Evolutionary conservation across 2,329 filamentous ascomycete species (phyloP).

Genomic region (Triangularia verruculosa): DNA sequence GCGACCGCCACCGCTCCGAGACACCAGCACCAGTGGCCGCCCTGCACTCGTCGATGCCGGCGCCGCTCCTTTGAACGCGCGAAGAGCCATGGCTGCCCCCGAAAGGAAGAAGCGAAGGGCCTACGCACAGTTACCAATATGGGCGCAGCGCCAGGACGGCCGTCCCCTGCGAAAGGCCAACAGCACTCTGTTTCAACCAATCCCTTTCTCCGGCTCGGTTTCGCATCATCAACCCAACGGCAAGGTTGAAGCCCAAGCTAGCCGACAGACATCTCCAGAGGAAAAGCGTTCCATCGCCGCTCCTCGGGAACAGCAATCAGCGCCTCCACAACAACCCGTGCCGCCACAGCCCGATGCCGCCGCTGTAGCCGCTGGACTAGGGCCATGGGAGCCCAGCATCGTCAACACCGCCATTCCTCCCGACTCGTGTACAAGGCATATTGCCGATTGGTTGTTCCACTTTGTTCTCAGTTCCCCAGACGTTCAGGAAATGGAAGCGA

Average conservation of each 20-base stretch:
- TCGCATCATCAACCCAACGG: slow-evolving; percentile 38
- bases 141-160: slow-evolving; percentile 45
- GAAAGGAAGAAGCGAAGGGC: slow-evolving; percentile 39
- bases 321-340: slow-evolving; percentile 26
- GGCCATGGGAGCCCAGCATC: slow-evolving; percentile 65
- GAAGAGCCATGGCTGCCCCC: slow-evolving; percentile 5
- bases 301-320: slow-evolving; percentile 21
- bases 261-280: slow-evolving; percentile 49
- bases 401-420: slow-evolving; percentile 66
- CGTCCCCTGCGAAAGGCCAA: slow-evolving; percentile 43
- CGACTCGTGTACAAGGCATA: slow-evolving; percentile 68
- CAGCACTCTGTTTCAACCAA: slow-evolving; percentile 43
- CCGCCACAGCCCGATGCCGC: slow-evolving; percentile 16
- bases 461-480: slow-evolving; percentile 68
- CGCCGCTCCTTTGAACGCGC: slow-evolving; percentile 28
- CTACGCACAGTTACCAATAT: slow-evolving; percentile 43
- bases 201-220: slow-evolving; percentile 22
- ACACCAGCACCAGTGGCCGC: slow-evolving; percentile 45
- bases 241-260: slow-evolving; percentile 36
- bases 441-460: slow-evolving; percentile 79
- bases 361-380: slow-evolving; percentile 32
- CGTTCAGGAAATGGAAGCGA: slow-evolving; percentile 58
- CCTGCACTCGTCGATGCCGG: slow-evolving; percentile 22
- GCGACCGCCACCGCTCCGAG: slow-evolving; percentile 48
- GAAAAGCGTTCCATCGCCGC: slow-evolving; percentile 35